A percentile compares a stretch with the other conserved stretches of the same genome.
These are phyloP conservation scores for Diacronema lutheri DNA, from an alignment of 78 protist species.

Conservation along the genomic window DNA sequence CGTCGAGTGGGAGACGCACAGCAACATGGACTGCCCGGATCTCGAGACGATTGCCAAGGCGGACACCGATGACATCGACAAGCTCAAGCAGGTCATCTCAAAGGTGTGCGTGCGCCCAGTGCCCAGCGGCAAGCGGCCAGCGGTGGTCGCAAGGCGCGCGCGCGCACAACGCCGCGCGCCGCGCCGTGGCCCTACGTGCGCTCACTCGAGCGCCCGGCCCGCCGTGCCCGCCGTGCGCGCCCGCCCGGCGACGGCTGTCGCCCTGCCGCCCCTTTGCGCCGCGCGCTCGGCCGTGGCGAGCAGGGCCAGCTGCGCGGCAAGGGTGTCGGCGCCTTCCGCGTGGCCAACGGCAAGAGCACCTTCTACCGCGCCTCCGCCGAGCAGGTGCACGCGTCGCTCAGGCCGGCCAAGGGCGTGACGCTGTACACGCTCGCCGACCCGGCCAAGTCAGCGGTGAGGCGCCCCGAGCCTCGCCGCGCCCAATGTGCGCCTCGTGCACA, in stretches of 20 bases:
- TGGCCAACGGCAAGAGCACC: background rate
- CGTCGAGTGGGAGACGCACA: background rate
- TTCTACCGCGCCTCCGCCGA: background rate
- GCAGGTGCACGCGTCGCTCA: background rate
- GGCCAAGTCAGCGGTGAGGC: background rate
- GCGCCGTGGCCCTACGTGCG: no score
- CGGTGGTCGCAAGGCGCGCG: no score
- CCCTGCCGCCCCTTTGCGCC: no score
- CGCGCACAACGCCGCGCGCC: no score
- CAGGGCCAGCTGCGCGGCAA: slow-evolving; percentile 9
- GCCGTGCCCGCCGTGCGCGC: no score
- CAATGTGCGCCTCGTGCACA: no score
- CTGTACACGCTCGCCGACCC: background rate
- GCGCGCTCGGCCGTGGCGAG: no score
- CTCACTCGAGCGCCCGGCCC: no score
- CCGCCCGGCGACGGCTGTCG: no score
- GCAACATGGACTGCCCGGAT: background rate
- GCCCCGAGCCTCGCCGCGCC: no score
- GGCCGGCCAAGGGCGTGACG: background rate
- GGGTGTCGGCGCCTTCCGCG: background rate
- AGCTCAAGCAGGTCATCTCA: background rate
- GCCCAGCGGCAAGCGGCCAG: no score
- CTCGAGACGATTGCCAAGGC: slow-evolving; percentile 1
- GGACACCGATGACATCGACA: background rate
- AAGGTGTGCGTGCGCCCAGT: no score